phyloP scores from a whole-genome alignment of 1,284 basidiomycete genomes.

The Golubevia sp. region DNA sequence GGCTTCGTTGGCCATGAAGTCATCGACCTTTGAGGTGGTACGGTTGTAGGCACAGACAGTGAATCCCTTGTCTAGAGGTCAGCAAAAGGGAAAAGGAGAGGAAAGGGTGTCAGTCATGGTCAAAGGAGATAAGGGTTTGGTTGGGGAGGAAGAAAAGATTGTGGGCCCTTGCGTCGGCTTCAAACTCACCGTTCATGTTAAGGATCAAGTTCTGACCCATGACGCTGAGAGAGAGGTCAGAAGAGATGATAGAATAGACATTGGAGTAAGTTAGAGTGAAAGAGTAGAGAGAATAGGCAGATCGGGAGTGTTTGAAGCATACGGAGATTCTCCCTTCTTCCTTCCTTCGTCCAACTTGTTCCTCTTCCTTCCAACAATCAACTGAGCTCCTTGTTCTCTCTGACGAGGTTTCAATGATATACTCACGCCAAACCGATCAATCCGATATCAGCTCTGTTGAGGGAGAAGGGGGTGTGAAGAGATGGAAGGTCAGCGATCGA shows the following conservation, averaged over 20 bases:
- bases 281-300: neutral
- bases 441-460: conserved; percentile 55
- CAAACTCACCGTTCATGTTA: conserved; percentile 59
- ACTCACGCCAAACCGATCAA: conserved; percentile 61
- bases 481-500: too few species aligned
- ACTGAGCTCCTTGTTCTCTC: neutral
- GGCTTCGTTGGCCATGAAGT: conserved; percentile 94
- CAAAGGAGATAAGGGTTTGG: neutral
- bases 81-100: neutral
- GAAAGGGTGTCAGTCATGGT: neutral
- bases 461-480: neutral
- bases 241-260: neutral
- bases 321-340: neutral
- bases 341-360: neutral
- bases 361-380: too few species aligned
- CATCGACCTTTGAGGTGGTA: conserved; percentile 92
- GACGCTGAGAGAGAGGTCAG: too few species aligned
- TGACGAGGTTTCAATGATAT: conserved; percentile 28
- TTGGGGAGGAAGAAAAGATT: neutral
- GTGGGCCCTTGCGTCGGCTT: neutral
- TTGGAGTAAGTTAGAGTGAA: neutral
- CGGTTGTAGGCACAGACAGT: conserved; percentile 96
- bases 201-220: conserved; percentile 48
- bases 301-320: neutral
- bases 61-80: conserved; percentile 83